A percentile compares a stretch with the other conserved stretches of the same genome.
phyloP scores from a whole-genome alignment of 2,329 filamentous ascomycete species.

The Cercospora nicotianae region DNA sequence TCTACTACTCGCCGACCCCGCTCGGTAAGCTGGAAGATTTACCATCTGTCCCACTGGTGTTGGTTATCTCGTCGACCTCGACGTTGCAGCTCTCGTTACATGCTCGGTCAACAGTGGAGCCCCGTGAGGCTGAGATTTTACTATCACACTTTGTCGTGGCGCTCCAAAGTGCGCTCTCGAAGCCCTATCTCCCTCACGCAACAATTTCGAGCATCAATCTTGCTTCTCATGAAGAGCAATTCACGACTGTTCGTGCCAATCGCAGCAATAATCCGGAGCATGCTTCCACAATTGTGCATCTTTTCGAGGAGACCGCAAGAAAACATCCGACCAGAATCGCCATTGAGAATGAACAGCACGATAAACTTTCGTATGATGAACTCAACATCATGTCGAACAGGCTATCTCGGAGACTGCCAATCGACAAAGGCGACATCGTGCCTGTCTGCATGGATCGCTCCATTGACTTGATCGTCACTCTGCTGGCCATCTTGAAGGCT shows the following conservation, averaged over 20 bases:
- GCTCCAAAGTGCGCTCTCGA: not conserved
- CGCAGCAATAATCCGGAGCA: not conserved
- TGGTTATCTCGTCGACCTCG: not conserved
- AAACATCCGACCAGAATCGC: not conserved
- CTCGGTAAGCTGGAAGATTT: not conserved
- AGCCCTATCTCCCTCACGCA: constrained; percentile 2
- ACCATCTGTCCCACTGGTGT: not conserved
- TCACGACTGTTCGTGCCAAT: not conserved
- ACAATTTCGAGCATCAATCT: not conserved
- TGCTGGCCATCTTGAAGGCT: not conserved
- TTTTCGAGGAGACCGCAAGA: not conserved
- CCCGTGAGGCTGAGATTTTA: constrained; percentile 1
- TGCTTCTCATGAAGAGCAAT: not conserved
- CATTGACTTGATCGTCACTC: not conserved
- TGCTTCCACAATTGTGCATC: not conserved
- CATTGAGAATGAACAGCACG: not conserved
- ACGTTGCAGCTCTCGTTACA: not conserved
- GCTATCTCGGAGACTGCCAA: not conserved
- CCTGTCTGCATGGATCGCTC: constrained; percentile 4
- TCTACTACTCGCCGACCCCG: not conserved
- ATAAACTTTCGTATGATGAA: not conserved
- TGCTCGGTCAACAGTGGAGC: not conserved
- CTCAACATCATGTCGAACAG: not conserved
- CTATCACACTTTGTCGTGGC: constrained; percentile 1
- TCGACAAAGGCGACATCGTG: not conserved